Percentiles rank a stretch among this genome's conserved stretches.
phyloP scores from a whole-genome alignment of 179 eudicot genomes.

The Spergularia azorica region DNA sequence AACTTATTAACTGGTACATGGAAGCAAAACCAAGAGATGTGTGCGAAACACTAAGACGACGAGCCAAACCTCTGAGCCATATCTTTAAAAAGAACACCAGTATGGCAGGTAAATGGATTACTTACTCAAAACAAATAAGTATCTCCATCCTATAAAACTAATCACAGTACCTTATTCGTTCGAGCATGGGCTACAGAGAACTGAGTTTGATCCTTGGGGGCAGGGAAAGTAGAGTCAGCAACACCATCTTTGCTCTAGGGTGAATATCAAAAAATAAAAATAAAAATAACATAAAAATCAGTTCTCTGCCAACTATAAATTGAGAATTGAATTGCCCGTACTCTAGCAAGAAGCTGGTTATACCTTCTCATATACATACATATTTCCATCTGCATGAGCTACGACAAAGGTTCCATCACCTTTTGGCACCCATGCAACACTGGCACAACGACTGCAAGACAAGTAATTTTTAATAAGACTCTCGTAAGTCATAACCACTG shows the following conservation, averaged over 20 bases:
- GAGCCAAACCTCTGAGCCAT: neutral
- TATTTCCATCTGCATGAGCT: conserved; percentile 94
- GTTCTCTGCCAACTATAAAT: conserved; percentile 16
- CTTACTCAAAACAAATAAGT: neutral
- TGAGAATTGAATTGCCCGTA: neutral
- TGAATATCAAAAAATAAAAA: neutral
- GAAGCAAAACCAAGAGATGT: neutral
- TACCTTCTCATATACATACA: conserved; percentile 94
- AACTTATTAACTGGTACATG: neutral
- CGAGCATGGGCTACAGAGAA: conserved; percentile 87
- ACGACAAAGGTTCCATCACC: conserved; percentile 84
- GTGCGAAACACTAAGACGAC: neutral
- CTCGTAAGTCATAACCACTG: neutral
- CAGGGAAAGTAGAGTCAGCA: conserved; percentile 78
- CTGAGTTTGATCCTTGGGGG: conserved; percentile 77
- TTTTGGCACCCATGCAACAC: conserved; percentile 88
- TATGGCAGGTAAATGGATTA: neutral
- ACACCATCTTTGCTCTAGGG: conserved; percentile 79
- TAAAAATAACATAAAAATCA: conserved; percentile 9
- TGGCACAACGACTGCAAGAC: conserved; percentile 71
- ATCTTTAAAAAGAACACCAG: neutral
- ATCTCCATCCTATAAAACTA: neutral
- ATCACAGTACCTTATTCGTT: conserved; percentile 64
- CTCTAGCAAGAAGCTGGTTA: conserved; percentile 31
- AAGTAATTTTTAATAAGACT: conserved; percentile 23